phyloP scores from a whole-genome alignment of 441 rosid species.

The Metrosideros polymorpha region DNA sequence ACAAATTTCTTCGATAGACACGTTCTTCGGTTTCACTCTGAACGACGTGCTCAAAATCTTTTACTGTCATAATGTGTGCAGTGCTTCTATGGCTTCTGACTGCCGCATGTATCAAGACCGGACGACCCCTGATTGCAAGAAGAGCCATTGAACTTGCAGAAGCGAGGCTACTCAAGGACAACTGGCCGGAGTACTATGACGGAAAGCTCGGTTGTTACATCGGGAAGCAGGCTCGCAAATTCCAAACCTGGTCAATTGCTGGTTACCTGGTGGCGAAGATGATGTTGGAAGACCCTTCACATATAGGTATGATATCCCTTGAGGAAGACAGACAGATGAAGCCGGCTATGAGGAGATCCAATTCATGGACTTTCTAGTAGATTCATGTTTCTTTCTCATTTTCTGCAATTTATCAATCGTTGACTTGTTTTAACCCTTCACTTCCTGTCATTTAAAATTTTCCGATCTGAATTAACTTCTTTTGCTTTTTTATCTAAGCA shows the following conservation, averaged over 20 bases:
- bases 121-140: conserved; percentile 1
- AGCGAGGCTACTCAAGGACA: neutral
- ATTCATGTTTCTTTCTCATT: neutral
- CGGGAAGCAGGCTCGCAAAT: conserved; percentile 1
- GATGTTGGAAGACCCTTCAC: neutral
- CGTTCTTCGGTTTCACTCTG: neutral
- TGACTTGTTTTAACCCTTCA: neutral
- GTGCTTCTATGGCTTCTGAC: conserved; percentile 4
- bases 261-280: conserved; percentile 5
- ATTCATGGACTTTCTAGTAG: neutral
- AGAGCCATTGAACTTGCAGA: conserved; percentile 1
- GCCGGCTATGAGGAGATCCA: neutral
- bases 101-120: neutral
- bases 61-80: neutral
- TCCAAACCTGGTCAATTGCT: neutral
- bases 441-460: neutral
- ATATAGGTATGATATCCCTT: neutral
- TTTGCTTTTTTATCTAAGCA: neutral
- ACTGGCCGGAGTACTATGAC: neutral
- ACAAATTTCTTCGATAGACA: neutral
- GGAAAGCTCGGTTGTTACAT: neutral
- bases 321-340: conserved; percentile 2
- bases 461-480: neutral
- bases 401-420: neutral
- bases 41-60: neutral